phyloP scores from a whole-genome alignment of 176 grass and related monocot species.

The Alopecurus myosuroides region DNA sequence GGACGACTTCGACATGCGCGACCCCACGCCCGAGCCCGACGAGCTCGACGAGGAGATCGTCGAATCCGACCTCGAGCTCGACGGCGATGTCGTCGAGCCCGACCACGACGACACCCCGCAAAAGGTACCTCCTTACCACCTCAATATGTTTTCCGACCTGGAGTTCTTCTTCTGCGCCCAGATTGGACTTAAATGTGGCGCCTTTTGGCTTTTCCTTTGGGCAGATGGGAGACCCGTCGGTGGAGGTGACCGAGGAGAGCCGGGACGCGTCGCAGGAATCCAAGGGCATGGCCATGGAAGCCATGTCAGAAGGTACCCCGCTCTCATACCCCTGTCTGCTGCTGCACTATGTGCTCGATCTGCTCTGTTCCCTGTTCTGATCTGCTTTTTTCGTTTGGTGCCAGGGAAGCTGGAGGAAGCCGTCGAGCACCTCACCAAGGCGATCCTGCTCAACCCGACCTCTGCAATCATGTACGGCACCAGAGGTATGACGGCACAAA shows the following conservation, averaged over 20 bases:
- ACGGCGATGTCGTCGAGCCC: constrained; percentile 69
- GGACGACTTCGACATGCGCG: constrained; percentile 36
- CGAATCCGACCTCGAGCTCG: constrained; percentile 91
- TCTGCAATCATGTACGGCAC: constrained; percentile 98
- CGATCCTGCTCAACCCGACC: constrained; percentile 77
- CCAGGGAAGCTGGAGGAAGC: constrained; percentile 78
- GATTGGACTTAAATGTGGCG: not conserved
- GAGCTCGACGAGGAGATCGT: constrained; percentile 90
- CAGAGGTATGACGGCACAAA: constrained; percentile 48
- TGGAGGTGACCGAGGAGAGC: constrained; percentile 86
- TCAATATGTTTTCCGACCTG: not conserved
- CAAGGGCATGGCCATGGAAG: constrained; percentile 78
- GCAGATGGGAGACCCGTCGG: constrained; percentile 80
- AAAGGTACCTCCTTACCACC: constrained; percentile 40
- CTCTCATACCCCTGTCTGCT: not conserved
- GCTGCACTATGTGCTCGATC: not conserved
- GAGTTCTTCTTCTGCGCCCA: not conserved
- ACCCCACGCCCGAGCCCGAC: constrained; percentile 60
- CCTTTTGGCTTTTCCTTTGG: not conserved
- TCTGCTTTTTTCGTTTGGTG: not conserved
- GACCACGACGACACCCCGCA: constrained; percentile 86
- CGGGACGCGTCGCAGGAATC: constrained; percentile 85
- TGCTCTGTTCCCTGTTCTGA: not conserved
- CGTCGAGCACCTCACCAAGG: constrained; percentile 85
- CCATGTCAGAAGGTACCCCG: constrained; percentile 75